A percentile compares a stretch with the other conserved stretches of the same genome.
These are phyloP conservation scores for Chlorella sp. DNA, from an alignment of 139 green algal species.

Conservation along the genomic window DNA sequence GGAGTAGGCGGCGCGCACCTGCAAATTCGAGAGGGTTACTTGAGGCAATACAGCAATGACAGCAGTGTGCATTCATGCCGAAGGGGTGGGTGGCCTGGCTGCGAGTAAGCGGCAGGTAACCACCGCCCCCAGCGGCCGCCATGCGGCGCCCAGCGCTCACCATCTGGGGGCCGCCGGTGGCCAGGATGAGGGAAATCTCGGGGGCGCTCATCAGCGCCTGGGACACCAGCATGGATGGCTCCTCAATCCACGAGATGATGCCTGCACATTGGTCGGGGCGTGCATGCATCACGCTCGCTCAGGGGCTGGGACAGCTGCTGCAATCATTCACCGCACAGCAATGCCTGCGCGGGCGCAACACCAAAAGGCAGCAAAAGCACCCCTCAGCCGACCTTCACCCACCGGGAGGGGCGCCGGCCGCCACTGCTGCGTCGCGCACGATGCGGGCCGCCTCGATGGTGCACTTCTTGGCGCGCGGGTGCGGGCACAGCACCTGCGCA, in stretches of 20 bases:
- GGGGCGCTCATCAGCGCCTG: conserved; percentile 69
- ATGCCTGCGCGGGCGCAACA: no score
- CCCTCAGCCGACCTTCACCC: background rate
- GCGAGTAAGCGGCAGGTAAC: no score
- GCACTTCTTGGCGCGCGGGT: conserved; percentile 65
- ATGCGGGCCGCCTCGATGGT: conserved; percentile 73
- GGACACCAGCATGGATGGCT: conserved; percentile 59
- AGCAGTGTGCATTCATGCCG: no score
- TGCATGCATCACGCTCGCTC: no score
- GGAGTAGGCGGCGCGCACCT: conserved; percentile 65
- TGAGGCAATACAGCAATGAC: background rate
- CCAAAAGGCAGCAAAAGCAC: no score
- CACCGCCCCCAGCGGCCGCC: no score
- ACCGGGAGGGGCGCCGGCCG: conserved; percentile 57
- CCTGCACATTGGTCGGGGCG: background rate
- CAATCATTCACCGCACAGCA: no score
- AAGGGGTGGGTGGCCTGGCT: no score
- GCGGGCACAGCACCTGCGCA: conserved; percentile 55
- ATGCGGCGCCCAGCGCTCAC: conserved; percentile 33
- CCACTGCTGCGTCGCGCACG: conserved; percentile 70
- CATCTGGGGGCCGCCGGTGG: conserved; percentile 77
- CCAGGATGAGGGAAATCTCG: conserved; percentile 70
- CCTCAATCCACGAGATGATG: conserved; percentile 75
- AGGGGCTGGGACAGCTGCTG: no score
- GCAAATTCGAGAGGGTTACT: background rate